A percentile compares a stretch with the other conserved stretches of the same genome.
phyloP scores from a whole-genome alignment of 371 early-diverging fungal species.

The Mucor circinelloides region DNA sequence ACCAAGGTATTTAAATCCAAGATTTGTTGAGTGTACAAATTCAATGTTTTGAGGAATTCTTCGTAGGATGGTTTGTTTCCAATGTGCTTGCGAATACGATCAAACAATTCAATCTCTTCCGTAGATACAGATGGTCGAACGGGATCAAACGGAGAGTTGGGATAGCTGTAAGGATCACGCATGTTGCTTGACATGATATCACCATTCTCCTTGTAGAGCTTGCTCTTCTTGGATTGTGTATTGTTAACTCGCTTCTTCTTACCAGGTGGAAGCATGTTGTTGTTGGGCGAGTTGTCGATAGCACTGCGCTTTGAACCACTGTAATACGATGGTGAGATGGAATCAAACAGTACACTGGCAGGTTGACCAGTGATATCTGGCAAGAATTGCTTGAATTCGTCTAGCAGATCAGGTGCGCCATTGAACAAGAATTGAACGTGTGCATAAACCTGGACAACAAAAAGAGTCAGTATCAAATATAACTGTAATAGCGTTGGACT shows the following conservation, averaged over 20 bases:
- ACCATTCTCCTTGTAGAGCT: constrained; percentile 5
- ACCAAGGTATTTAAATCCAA: constrained; percentile 84
- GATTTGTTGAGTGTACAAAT: constrained; percentile 95
- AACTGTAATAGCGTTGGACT: constrained; percentile 95
- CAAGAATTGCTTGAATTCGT: constrained; percentile 96
- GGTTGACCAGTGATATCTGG: constrained; percentile 68
- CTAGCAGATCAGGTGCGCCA: constrained; percentile 84
- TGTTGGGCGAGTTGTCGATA: constrained; percentile 6
- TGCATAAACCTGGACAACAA: constrained; percentile 71
- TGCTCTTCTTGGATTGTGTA: constrained; percentile 9
- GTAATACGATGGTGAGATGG: constrained; percentile 14
- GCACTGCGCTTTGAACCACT: constrained; percentile 9
- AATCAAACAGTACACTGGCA: constrained; percentile 20
- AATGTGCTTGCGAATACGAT: constrained; percentile 84
- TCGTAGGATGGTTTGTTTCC: constrained; percentile 86
- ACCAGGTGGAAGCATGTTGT: constrained; percentile 17
- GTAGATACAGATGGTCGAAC: constrained; percentile 40
- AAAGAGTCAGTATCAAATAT: not conserved
- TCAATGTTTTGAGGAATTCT: constrained; percentile 97
- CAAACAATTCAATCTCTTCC: constrained; percentile 93
- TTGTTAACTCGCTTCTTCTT: constrained; percentile 27
- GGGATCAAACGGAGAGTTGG: constrained; percentile 33
- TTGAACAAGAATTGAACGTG: constrained; percentile 88
- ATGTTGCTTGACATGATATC: not conserved
- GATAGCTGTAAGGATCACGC: constrained; percentile 21